Base-by-base conservation (phyloP, 257 asterid genomes). In the Nyctanthes arbortristis region DNA sequence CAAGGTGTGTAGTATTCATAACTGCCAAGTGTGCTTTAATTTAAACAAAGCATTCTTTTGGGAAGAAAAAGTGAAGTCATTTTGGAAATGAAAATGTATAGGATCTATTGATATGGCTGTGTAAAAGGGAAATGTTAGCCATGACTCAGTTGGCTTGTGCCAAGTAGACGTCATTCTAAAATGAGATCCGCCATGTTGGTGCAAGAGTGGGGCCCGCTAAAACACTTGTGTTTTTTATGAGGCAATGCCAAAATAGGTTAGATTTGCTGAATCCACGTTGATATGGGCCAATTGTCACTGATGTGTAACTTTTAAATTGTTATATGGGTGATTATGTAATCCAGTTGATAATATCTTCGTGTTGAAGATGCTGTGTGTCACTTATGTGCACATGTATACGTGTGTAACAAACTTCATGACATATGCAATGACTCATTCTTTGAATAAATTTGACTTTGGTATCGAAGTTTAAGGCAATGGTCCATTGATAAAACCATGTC, bases 1-100 rank as follows among this genome's bases (percentile, higher is more conserved):
- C 98, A 36, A 94, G 98, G 98, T 88, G 77, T 65, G 85, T 74
- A 27, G 66, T 35, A 47, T 47, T 54, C 39, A 63, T 60, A 68
- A 65, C 31, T 22, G 9, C 59, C 27, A 52, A 18, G 4, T 20
- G 58, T 49, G 59, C 31, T 20, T 52, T 52, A 22, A 13, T 22
- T 29, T 22, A 22, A 22, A 22, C 59, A 52, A 22, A 2, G 59
- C 16, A 7, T 18, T n/a, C n/a, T n/a, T n/a, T n/a, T n/a, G 16
- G 0, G 22, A 52, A 52, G n/a, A 24, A 39, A 39, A 6, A 10
- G 31, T 22, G 59, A 12, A 52, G 9, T 22, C 31, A 22, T 52
- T 20, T 20, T 1, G 13, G 54, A 20, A 11, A 40, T 61, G 61
- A 52, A 56, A 74, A 43, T 45, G 37, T 65, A 37, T 16, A 45